A percentile compares a stretch with the other conserved stretches of the same genome.
These are phyloP conservation scores for Clavispora santaluciae DNA, from an alignment of 805 yeast species.

Conservation along the genomic window DNA sequence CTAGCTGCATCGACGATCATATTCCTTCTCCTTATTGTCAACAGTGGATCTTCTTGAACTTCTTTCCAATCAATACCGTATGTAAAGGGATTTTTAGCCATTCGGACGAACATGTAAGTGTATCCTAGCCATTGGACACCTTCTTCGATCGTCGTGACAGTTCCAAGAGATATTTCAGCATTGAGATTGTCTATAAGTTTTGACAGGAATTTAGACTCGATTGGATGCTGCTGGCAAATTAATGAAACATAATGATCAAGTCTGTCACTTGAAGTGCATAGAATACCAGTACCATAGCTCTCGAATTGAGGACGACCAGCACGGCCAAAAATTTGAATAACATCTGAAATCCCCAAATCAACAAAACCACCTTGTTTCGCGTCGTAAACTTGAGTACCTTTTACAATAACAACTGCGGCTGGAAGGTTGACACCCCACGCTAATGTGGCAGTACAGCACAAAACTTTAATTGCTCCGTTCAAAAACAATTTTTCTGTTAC, in stretches of 20 bases:
- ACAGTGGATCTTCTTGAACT: conserved; percentile 72
- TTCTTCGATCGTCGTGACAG: conserved; percentile 90
- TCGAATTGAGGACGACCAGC: conserved; percentile 99
- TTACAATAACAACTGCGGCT: conserved; percentile 93
- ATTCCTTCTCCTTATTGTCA: conserved; percentile 66
- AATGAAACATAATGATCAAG: conserved; percentile 86
- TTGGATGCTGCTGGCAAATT: conserved; percentile 92
- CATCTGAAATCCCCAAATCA: conserved; percentile 93
- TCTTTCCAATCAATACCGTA: conserved; percentile 91
- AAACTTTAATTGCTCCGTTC: conserved; percentile 78
- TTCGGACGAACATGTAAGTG: conserved; percentile 87
- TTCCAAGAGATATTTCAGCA: conserved; percentile 94
- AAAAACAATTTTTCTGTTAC: conserved; percentile 83
- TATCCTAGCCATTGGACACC: conserved; percentile 98
- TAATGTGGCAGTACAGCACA: conserved; percentile 93
- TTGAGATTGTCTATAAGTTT: conserved; percentile 88
- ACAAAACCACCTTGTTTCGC: conserved; percentile 91
- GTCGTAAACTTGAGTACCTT: conserved; percentile 95
- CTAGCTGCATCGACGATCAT: conserved; percentile 80
- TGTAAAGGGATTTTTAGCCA: conserved; percentile 89
- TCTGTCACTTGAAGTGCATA: conserved; percentile 77
- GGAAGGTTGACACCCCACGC: conserved; percentile 99
- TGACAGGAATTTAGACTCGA: conserved; percentile 75
- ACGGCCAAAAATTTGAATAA: conserved; percentile 96
- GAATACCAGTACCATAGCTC: conserved; percentile 84